Percentiles rank a stretch among this genome's conserved stretches.
These are phyloP conservation scores for Scenedesmus sp. DNA, from an alignment of 163 green algal genomes.

Conservation along the genomic window DNA sequence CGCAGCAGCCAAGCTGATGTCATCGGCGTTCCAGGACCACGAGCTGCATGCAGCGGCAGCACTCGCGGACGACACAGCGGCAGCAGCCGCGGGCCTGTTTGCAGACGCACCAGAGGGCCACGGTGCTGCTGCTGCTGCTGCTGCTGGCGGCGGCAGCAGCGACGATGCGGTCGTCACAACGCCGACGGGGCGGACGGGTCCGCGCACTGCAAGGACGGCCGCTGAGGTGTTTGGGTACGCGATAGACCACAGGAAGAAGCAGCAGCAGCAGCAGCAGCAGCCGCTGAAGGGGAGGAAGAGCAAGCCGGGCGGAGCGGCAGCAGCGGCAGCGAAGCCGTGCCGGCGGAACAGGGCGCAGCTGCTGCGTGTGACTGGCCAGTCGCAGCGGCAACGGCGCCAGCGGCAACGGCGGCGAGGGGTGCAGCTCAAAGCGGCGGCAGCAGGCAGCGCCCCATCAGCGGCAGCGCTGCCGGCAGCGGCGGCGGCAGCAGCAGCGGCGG, in stretches of 20 bases:
- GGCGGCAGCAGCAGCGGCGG: not conserved
- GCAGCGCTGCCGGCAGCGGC: not conserved
- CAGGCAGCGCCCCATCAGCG: not conserved
- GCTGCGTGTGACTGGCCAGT: not conserved
- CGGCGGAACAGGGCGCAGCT: not conserved
- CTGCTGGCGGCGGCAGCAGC: not conserved
- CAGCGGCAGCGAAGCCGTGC: not conserved
- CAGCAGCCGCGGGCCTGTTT: not conserved
- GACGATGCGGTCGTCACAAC: not conserved
- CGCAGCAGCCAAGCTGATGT: not conserved
- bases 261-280: constrained; percentile 3
- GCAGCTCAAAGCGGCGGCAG: not conserved
- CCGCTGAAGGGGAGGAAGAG: too few relatives aligned
- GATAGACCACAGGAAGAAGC: not conserved
- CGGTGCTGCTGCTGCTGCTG: not conserved
- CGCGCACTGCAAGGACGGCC: not conserved
- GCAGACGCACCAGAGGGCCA: not conserved
- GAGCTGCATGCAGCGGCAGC: not conserved
- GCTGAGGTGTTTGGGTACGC: constrained; percentile 3
- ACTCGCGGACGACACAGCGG: not conserved
- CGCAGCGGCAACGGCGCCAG: not conserved
- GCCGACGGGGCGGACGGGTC: not conserved
- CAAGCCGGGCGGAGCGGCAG: not conserved
- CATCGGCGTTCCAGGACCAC: not conserved
- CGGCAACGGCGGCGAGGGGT: not conserved